Percentiles rank a stretch among this genome's conserved stretches.
Conservation (phyloP, 192 early-diverging fungal species). For the Mortierella hygrophila region DNA sequence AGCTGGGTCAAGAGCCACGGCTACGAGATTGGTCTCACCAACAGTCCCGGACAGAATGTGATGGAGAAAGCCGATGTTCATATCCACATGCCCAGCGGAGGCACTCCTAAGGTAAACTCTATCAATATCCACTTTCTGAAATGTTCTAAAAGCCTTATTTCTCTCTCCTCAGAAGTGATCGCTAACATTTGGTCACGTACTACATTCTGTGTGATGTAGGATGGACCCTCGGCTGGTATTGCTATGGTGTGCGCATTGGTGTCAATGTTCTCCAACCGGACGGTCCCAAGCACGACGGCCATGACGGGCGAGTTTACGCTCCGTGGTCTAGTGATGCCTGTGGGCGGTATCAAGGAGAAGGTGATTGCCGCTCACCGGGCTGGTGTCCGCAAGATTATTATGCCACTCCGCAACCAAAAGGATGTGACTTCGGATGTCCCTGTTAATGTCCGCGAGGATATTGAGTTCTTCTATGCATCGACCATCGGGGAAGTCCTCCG, state of each 20-base stretch:
- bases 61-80: slow-evolving; percentile 81
- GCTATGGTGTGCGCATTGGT: slow-evolving; percentile 85
- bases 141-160: neutral
- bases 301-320: slow-evolving; percentile 94
- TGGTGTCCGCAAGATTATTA: slow-evolving; percentile 78
- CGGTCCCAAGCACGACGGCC: slow-evolving; percentile 68
- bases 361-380: slow-evolving; percentile 85
- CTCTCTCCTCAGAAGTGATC: neutral
- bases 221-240: slow-evolving; percentile 81
- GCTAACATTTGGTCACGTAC: neutral
- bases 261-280: slow-evolving; percentile 73
- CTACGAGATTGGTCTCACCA: slow-evolving; percentile 65
- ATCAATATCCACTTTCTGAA: too few species aligned
- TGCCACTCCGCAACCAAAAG: slow-evolving; percentile 79
- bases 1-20: slow-evolving; percentile 84
- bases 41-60: slow-evolving; percentile 54
- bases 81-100: slow-evolving; percentile 89
- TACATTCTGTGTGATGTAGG: slow-evolving; percentile 33
- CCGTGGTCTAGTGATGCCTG: slow-evolving; percentile 83
- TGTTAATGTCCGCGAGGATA: slow-evolving; percentile 69
- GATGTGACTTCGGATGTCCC: slow-evolving; percentile 82
- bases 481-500: slow-evolving; percentile 76
- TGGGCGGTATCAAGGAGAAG: slow-evolving; percentile 93
- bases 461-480: slow-evolving; percentile 78
- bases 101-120: slow-evolving; percentile 72